Conservation (phyloP, 2,329 filamentous ascomycete genomes). For the Cercospora sesami region DNA sequence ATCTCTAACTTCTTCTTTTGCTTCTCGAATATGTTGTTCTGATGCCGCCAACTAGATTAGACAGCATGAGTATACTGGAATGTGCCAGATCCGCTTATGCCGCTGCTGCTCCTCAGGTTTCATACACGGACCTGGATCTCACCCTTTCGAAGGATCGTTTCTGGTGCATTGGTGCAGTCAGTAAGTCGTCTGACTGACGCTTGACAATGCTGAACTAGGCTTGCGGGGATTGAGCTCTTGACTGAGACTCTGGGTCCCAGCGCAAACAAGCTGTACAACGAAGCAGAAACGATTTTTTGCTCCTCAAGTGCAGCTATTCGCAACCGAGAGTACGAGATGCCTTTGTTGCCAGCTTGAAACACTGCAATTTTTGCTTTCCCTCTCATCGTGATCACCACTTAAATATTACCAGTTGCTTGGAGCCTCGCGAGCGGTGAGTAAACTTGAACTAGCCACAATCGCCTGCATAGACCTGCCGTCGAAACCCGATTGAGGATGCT, state of each 20-base stretch:
- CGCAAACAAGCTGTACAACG: not conserved
- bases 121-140: not conserved
- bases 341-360: not conserved
- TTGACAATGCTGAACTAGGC: not conserved
- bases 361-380: not conserved
- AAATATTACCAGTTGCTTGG: not conserved
- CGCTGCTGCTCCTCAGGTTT: not conserved
- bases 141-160: not conserved
- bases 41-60: not conserved
- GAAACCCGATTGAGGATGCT: not conserved
- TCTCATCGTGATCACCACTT: too few species aligned
- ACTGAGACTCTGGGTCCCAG: not conserved
- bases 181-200: not conserved
- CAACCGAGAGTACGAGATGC: not conserved
- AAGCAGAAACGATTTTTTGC: not conserved
- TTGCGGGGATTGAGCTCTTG: not conserved
- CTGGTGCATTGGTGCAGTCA: not conserved
- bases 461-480: not conserved
- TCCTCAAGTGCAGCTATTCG: not conserved
- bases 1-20: too few species aligned
- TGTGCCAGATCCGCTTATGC: not conserved
- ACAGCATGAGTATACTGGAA: not conserved
- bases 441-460: not conserved
- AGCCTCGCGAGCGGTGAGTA: not conserved
- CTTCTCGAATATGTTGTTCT: too few species aligned